Conservation (phyloP, 2,329 filamentous ascomycete species). For the Aspergillus fijiensis region DNA sequence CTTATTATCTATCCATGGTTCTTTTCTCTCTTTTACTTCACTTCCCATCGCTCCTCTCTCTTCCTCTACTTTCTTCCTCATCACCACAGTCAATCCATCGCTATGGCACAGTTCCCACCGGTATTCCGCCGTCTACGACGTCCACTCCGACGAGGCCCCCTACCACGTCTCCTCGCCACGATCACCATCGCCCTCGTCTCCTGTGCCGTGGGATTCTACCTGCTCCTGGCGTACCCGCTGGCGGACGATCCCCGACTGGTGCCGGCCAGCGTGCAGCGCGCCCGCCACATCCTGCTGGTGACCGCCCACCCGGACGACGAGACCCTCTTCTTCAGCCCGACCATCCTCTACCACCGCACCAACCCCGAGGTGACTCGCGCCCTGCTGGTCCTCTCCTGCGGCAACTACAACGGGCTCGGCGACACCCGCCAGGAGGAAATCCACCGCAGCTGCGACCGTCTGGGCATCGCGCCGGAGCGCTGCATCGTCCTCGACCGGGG, state of each 20-base stretch:
- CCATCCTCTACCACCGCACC: slow-evolving; percentile 21
- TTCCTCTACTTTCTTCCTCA: neutral
- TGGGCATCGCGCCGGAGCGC: slow-evolving; percentile 29
- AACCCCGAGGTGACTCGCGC: slow-evolving; percentile 19
- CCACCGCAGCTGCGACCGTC: slow-evolving; percentile 22
- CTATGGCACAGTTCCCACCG: neutral
- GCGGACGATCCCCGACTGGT: slow-evolving; percentile 39
- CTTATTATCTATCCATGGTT: neutral
- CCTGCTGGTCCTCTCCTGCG: slow-evolving; percentile 23
- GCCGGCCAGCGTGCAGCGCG: slow-evolving; percentile 34
- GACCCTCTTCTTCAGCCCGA: slow-evolving; percentile 29
- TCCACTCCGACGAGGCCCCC: neutral
- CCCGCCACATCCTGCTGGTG: slow-evolving; percentile 40
- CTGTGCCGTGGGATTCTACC: neutral
- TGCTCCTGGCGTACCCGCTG: slow-evolving; percentile 38
- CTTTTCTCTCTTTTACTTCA: neutral
- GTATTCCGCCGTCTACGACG: neutral
- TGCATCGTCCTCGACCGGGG: slow-evolving; percentile 39
- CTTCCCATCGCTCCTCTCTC: neutral
- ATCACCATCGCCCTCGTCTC: neutral
- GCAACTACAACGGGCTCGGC: slow-evolving; percentile 26
- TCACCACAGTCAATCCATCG: neutral
- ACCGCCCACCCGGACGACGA: slow-evolving; percentile 37
- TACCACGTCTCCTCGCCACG: neutral
- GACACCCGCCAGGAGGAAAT: slow-evolving; percentile 22